Evolutionary conservation across 2,329 filamentous ascomycete species (phyloP), one percentile per base, ranked within the genome.

Genomic region (Neopestalotiopsis sp.): DNA sequence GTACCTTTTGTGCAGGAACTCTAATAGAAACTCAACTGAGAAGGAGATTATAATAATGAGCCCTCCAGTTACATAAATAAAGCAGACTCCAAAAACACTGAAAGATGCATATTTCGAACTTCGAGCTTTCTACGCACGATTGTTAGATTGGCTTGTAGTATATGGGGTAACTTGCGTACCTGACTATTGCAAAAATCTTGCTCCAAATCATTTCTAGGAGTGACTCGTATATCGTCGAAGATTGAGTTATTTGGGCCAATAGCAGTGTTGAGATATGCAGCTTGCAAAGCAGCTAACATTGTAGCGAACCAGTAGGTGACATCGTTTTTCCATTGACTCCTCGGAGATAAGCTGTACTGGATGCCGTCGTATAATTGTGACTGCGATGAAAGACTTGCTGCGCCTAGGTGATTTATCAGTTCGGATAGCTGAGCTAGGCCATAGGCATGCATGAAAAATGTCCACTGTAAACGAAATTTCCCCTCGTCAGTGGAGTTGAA

Each of bases 131-230:
- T 28, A 6, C n/a, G 5, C n/a, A 57, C 17, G 17, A 20, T 57
- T 61, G 10, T 67, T 61, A 67, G 57, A 28, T 6, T 9, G 32
- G 9, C 5, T 24, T 7, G 6, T n/a, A 5, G 2, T 17, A 10
- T 14, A 5, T 30, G 32, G 5, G 61, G 34, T 5, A 13, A n/a
- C 42, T 14, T 20, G 42, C 56, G 9, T 42, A 67, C 65, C 65
- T 67, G 65, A 57, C 20, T 67, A 42, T 49, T 34, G 38, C 65
- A 67, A 17, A 67, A 7, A 3, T 42, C 34, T 34, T 40, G 65
- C 28, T 67, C 34, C 3, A 30, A 1, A 7, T 59, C 56, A 10
- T 61, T 67, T 14, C 5, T 40, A 6, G 13, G 57, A 9, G 1
- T 5, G 20, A 61, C n/a, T 24, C 5, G 24, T 12, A 13, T 5